Evolutionary conservation across 805 yeast species (phyloP), one percentile per base, ranked within the genome.

Genomic region (Lipomyces sp.): DNA sequence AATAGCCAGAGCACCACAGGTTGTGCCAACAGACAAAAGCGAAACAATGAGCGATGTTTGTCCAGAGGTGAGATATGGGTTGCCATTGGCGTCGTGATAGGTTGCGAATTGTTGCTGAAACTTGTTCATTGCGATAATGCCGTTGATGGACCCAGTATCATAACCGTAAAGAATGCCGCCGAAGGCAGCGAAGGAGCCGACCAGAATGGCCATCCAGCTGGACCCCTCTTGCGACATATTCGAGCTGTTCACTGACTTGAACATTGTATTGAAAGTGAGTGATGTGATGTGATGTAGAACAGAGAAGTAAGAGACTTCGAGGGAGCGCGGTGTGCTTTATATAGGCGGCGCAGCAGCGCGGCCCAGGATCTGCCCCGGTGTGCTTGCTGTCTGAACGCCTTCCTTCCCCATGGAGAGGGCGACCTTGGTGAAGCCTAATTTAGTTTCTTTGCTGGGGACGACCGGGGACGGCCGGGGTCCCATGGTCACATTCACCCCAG

Each of bases 151-250:
- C 1, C 97, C 97, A 0, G 97, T 91, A 77, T 92, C 97, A 75
- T 90, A 92, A 1, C 97, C 97, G 75, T 88, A 91, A 53, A 91
- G 79, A 75, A 91, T 90, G 0, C 97, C 97, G 39, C 97, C 97
- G 18, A 90, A 84, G 15, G 96, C 96, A 10, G 94, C 94, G 66
- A 91, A 87, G 32, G 86, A 74, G 66, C 96, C 96, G 4, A 91
- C 92, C 7, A 84, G 78, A 42, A 89, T 76, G 4, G 96, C 90
- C 6, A 53, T 29, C 45, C 13, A 29, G 30, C 34, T n/a, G 11
- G 62, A 59, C n/a, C 62, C 62, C 42, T 56, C 51, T 2, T 50
- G 30, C 5, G 54, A 11, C n/a, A 4, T 50, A 32, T 50, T 32
- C 24, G 24, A 30, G 33, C 54, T 39, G 3, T 39, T 39, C 48